phyloP scores from a whole-genome alignment of 1,284 basidiomycete species.

The Ganoderma leucocontextum region DNA sequence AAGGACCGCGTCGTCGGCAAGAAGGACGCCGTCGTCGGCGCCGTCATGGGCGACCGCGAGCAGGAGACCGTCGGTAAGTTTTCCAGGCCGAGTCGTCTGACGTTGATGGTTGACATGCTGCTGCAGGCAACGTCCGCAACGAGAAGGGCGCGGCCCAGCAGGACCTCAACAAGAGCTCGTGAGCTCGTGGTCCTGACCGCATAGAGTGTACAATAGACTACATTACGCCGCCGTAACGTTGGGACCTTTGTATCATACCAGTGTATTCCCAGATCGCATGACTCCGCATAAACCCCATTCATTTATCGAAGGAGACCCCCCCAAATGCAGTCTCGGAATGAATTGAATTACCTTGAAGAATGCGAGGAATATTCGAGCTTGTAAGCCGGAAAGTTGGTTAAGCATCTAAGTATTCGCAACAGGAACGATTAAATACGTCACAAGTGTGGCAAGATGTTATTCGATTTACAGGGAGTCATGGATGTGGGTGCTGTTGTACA shows the following conservation, averaged over 20 bases:
- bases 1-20: slow-evolving; percentile 70
- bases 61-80: slow-evolving; percentile 63
- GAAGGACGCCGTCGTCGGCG: slow-evolving; percentile 56
- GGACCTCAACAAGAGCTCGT: slow-evolving; percentile 49
- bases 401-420: background rate
- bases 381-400: background rate
- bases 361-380: background rate
- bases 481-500: slow-evolving; percentile 19
- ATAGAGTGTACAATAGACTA: slow-evolving; percentile 1
- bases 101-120: background rate
- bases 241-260: background rate
- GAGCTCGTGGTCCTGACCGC: background rate
- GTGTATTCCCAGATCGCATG: background rate
- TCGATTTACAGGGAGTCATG: slow-evolving; percentile 17
- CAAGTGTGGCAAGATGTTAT: background rate
- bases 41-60: slow-evolving; percentile 60
- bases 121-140: slow-evolving; percentile 59
- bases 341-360: background rate
- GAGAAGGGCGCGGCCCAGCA: slow-evolving; percentile 70
- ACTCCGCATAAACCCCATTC: background rate
- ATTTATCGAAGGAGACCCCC: background rate
- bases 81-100: background rate
- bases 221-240: background rate
- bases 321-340: too few species aligned
- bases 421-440: background rate